Conservation (phyloP, 108 stramenopile genomes). For the Asterionellopsis glacialis region DNA sequence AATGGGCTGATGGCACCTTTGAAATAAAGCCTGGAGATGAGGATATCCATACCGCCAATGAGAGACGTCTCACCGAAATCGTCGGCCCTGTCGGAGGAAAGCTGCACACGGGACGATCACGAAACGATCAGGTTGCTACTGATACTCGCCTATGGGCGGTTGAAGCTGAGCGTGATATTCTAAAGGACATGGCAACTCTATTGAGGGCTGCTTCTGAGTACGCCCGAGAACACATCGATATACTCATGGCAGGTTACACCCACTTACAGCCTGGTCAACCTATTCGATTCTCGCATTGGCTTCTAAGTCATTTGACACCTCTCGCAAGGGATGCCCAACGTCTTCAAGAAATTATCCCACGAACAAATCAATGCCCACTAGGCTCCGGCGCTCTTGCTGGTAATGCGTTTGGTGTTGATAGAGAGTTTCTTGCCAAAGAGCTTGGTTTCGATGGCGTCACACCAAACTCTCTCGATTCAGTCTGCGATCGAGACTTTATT, state of each 20-base stretch:
- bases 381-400: conserved; percentile 98
- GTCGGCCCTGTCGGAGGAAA: conserved; percentile 93
- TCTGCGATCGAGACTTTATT: conserved; percentile 98
- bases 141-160: conserved; percentile 97
- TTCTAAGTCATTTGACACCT: conserved; percentile 92
- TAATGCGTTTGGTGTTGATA: conserved; percentile 97
- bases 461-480: conserved; percentile 92
- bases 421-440: conserved; percentile 86
- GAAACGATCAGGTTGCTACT: conserved; percentile 97
- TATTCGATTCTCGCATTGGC: conserved; percentile 95
- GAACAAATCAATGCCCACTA: conserved; percentile 92
- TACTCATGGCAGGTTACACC: conserved; percentile 99
- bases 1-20: conserved; percentile 92
- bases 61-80: conserved; percentile 95
- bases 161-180: conserved; percentile 74
- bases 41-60: conserved; percentile 99
- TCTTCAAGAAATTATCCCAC: conserved; percentile 80
- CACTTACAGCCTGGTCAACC: conserved; percentile 99
- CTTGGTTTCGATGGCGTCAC: conserved; percentile 94
- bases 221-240: conserved; percentile 82
- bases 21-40: conserved; percentile 90
- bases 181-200: conserved; percentile 69
- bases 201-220: conserved; percentile 66
- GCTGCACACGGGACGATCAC: conserved; percentile 95
- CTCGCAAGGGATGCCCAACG: conserved; percentile 91